Conservation (phyloP, 108 stramenopile species). For the Skeletonema costatum region DNA sequence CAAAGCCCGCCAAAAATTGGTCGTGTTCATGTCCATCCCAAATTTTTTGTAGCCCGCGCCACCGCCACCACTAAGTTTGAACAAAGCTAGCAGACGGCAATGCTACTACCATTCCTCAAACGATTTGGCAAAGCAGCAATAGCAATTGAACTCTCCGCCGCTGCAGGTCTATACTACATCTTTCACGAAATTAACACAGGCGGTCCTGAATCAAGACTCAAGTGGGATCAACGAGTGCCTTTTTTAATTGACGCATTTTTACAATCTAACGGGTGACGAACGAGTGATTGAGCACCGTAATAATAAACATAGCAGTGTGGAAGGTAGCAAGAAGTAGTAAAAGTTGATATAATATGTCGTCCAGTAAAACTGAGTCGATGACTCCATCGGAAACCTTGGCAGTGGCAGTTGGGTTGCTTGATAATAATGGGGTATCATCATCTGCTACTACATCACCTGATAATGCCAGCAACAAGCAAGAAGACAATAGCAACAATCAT, state of each 20-base stretch:
- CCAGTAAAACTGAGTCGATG: not conserved
- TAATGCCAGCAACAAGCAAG: not conserved
- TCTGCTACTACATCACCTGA: not conserved
- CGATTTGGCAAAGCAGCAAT: conserved; percentile 34
- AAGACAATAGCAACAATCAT: not conserved
- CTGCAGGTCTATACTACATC: conserved; percentile 20
- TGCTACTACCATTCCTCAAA: conserved; percentile 8
- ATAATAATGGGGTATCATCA: not conserved
- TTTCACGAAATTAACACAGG: conserved; percentile 39
- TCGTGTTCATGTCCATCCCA: no score
- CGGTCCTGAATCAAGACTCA: conserved; percentile 13
- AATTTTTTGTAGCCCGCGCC: no score
- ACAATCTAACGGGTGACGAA: conserved; percentile 33
- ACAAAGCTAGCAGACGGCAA: no score
- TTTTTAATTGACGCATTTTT: conserved; percentile 20
- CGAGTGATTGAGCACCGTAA: conserved; percentile 21
- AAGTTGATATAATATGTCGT: not conserved
- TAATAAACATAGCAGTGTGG: not conserved
- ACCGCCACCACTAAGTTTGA: no score
- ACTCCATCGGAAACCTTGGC: not conserved
- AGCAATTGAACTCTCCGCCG: conserved; percentile 22
- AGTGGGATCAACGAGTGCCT: conserved; percentile 22
- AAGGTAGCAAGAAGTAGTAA: not conserved
- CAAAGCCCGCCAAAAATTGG: no score
- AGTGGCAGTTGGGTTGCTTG: not conserved